Conservation (phyloP, 805 yeast species). For the Candida endomychidarum region DNA sequence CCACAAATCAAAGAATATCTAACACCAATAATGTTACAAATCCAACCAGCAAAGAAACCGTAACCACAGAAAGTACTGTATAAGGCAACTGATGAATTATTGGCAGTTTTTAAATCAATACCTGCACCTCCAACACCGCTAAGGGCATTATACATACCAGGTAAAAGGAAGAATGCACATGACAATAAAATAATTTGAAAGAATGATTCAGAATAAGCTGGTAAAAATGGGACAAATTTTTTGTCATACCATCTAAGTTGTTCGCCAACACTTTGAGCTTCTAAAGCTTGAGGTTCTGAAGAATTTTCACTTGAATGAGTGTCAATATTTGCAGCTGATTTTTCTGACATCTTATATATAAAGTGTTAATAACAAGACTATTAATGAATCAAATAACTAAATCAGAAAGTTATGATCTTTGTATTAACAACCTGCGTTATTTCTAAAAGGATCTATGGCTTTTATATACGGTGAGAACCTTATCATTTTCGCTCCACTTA, state of each 20-base stretch:
- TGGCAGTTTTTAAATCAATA: slow-evolving; percentile 38
- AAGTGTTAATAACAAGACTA: neutral
- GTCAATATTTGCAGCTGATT: slow-evolving; percentile 13
- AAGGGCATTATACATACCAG: slow-evolving; percentile 54
- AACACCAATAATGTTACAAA: slow-evolving; percentile 51
- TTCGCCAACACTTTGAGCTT: slow-evolving; percentile 31
- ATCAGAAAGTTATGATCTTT: neutral
- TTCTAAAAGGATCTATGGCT: neutral
- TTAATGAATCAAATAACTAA: neutral
- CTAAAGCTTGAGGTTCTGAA: slow-evolving; percentile 16
- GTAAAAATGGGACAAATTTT: slow-evolving; percentile 24
- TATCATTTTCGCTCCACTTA: slow-evolving; percentile 8
- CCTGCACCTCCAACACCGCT: slow-evolving; percentile 52
- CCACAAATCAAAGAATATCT: slow-evolving; percentile 48
- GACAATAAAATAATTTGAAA: slow-evolving; percentile 48
- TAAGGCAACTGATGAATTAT: slow-evolving; percentile 52
- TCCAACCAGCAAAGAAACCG: slow-evolving; percentile 58
- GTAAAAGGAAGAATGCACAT: slow-evolving; percentile 49
- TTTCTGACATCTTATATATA: slow-evolving; percentile 9
- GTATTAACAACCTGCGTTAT: neutral
- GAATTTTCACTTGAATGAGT: slow-evolving; percentile 12
- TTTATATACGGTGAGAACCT: neutral
- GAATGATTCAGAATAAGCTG: slow-evolving; percentile 38
- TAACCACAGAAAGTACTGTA: slow-evolving; percentile 56
- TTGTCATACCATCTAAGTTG: slow-evolving; percentile 43